phyloP scores from a whole-genome alignment of 441 rosid species.

The Codiaeum variegatum region DNA sequence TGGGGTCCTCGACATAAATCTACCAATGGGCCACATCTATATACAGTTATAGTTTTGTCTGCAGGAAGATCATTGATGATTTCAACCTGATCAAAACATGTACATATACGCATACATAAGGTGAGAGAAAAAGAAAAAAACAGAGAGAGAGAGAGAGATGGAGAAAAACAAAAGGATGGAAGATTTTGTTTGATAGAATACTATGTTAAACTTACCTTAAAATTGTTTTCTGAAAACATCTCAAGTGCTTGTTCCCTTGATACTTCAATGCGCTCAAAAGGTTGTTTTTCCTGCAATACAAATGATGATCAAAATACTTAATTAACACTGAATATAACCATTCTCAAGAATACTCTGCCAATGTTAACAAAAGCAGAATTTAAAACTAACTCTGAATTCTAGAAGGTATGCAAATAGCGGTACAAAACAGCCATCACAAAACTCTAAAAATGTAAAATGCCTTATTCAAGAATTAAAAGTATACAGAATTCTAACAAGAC shows the following conservation, averaged over 20 bases:
- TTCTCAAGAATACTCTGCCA: background rate
- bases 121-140: slow-evolving; percentile 12
- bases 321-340: background rate
- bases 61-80: slow-evolving; percentile 81
- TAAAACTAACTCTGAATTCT: background rate
- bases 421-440: background rate
- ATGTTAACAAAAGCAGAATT: background rate
- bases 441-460: background rate
- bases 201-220: slow-evolving; percentile 57
- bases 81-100: slow-evolving; percentile 56
- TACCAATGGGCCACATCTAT: slow-evolving; percentile 93
- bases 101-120: background rate
- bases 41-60: slow-evolving; percentile 88
- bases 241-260: slow-evolving; percentile 84
- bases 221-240: slow-evolving; percentile 80
- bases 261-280: slow-evolving; percentile 97
- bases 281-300: slow-evolving; percentile 68
- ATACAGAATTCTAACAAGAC: background rate
- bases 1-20: slow-evolving; percentile 99
- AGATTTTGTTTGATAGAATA: background rate
- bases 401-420: background rate
- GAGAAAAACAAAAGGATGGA: background rate
- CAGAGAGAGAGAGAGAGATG: too few relatives aligned
- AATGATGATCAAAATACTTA: background rate
- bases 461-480: too few relatives aligned